Conservation (phyloP, 176 grass and related monocot species). For the Coix lacrymajobi region DNA sequence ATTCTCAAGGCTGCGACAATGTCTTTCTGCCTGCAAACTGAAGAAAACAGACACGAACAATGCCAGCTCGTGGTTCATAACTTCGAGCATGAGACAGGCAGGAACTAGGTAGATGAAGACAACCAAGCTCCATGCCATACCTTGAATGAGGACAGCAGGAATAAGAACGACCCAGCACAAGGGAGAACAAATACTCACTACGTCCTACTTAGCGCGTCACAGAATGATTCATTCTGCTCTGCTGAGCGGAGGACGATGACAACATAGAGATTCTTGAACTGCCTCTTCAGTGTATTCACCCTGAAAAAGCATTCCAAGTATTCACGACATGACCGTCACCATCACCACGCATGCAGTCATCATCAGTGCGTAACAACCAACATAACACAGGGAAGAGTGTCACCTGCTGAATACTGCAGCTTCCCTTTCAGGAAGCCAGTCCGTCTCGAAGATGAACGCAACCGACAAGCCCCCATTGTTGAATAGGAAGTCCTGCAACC, state of each 20-base stretch:
- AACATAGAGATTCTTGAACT: constrained; percentile 76
- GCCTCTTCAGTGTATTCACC: constrained; percentile 62
- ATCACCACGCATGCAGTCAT: neutral
- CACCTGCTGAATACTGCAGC: constrained; percentile 54
- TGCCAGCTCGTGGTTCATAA: constrained; percentile 10
- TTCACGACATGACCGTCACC: neutral
- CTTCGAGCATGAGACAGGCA: neutral
- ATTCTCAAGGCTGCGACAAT: constrained; percentile 49
- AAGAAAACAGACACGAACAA: neutral
- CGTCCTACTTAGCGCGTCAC: neutral
- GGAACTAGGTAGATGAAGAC: constrained; percentile 11
- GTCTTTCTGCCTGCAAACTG: constrained; percentile 80
- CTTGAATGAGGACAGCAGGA: constrained; percentile 32
- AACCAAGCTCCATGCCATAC: constrained; percentile 61
- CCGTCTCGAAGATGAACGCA: constrained; percentile 71
- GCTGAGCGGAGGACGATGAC: constrained; percentile 48
- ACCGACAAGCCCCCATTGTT: constrained; percentile 69
- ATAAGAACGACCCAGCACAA: neutral
- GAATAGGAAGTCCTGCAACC: constrained; percentile 68
- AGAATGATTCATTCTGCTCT: constrained; percentile 65
- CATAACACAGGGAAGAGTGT: neutral
- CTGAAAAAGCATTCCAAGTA: constrained; percentile 27
- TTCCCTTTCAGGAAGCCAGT: constrained; percentile 52
- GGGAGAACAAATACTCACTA: neutral
- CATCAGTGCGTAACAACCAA: constrained; percentile 23